Base-by-base conservation (phyloP, 2,329 filamentous ascomycete genomes). In the Plenodomus lindquistii region DNA sequence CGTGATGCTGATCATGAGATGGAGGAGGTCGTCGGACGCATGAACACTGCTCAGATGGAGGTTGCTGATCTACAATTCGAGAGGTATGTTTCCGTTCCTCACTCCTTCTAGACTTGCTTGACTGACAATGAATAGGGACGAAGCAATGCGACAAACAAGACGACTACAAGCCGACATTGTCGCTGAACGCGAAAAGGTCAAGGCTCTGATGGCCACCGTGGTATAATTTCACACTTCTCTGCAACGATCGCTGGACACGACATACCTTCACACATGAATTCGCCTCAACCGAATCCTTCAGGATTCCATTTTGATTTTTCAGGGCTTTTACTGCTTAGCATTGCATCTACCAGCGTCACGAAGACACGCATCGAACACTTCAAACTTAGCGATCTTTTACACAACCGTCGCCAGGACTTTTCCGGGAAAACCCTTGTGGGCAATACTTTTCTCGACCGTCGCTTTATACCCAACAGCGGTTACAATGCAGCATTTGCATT, bases 1-100 rank as follows among this genome's bases (percentile, higher is more conserved):
- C 75, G 81, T 4, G 83, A 90, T 56, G 88, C 90, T 15, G 90
- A 94, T 63, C 77, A 77, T 41, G 89, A 93, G 74, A 93, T 94
- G 88, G 85, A 90, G 66, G 85, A 90, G 71, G 89, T 94, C 7
- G 88, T 95, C 7, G 80, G 85, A 51, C 81, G 87, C 55, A 93
- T 95, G 86, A 93, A 90, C 73, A 79, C 80, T 60, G 88, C 89
- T 9, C 89, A 94, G 75, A 89, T 92, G 61, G 88, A 92, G 73
- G 89, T 94, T 47, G 84, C 88, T 65, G 83, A 89, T 66, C 78
- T 95, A 48, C 89, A 92, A 72, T 83, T 84, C 59, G 83, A 88
- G 72, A 81, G 84, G 71, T 77, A 62, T 56, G 69, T 4, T 6
- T 20, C 35, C 13, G 36, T 31, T 16, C 10, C 15, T 27, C 11